Evolutionary conservation across 306 rosid genomes (phyloP).

Genomic region (Medicago truncatula): DNA sequence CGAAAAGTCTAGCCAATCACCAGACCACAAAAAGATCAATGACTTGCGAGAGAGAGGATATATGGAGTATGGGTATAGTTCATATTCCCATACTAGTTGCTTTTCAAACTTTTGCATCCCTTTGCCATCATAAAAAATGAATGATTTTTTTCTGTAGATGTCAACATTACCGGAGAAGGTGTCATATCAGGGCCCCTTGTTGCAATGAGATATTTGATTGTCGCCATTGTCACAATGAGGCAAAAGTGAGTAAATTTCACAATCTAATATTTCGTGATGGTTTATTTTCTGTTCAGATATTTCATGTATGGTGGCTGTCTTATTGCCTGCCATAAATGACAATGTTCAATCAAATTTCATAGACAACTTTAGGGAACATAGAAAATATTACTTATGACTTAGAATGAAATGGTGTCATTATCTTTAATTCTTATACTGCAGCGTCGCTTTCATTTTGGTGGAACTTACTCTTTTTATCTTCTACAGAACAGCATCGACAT

Average conservation of each 20-base stretch:
- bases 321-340: too few relatives aligned
- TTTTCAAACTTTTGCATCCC: background rate
- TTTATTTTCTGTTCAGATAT: too few relatives aligned
- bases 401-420: too few relatives aligned
- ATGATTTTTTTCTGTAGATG: constrained; percentile 57
- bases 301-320: too few relatives aligned
- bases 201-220: constrained; percentile 84
- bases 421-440: background rate
- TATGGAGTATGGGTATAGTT: constrained; percentile 66
- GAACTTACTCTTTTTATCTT: constrained; percentile 1
- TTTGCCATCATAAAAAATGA: background rate
- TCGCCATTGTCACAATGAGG: constrained; percentile 83
- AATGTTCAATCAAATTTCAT: too few relatives aligned
- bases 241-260: constrained; percentile 55
- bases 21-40: constrained; percentile 10
- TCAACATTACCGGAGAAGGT: constrained; percentile 74
- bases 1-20: constrained; percentile 45
- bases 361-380: too few relatives aligned
- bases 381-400: too few relatives aligned
- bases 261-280: background rate
- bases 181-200: constrained; percentile 84
- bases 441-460: background rate
- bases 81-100: constrained; percentile 1
- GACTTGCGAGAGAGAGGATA: constrained; percentile 56
- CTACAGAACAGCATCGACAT: constrained; percentile 69